Conservation (phyloP, 768 basidiomycete species). For the Cystobasidium tubakii region DNA sequence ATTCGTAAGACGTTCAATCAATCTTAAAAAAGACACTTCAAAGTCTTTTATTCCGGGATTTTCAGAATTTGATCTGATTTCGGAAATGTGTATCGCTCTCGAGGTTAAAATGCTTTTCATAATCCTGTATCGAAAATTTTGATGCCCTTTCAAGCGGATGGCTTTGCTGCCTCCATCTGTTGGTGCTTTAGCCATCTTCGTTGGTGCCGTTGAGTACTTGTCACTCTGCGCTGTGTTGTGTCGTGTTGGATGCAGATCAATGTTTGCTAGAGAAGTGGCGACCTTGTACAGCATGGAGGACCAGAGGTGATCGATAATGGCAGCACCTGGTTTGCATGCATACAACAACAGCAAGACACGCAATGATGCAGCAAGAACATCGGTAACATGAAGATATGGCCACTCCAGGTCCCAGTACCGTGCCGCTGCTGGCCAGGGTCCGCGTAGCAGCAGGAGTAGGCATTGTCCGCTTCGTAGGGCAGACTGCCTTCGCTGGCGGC, state of each 20-base stretch:
- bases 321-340: not conserved
- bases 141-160: constrained; percentile 59
- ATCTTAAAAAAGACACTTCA: constrained; percentile 79
- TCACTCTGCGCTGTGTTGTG: not conserved
- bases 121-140: constrained; percentile 73
- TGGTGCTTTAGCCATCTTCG: constrained; percentile 18
- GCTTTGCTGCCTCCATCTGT: not conserved
- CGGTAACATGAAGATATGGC: not conserved
- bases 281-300: not conserved
- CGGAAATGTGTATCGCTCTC: constrained; percentile 72
- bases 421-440: constrained; percentile 55
- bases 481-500: constrained; percentile 74
- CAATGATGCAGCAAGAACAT: not conserved
- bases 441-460: constrained; percentile 74
- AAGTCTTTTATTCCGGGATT: constrained; percentile 94
- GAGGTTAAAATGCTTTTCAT: constrained; percentile 86
- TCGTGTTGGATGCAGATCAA: too few relatives aligned
- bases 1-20: constrained; percentile 86
- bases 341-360: constrained; percentile 9
- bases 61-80: constrained; percentile 83
- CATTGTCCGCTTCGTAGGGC: constrained; percentile 74
- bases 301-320: not conserved
- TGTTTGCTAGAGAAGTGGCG: not conserved
- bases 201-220: not conserved
- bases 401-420: constrained; percentile 5